Base-by-base conservation (phyloP, 2,329 filamentous ascomycete species). In the Ophiognomonia clavigignenti-juglandacearum region DNA sequence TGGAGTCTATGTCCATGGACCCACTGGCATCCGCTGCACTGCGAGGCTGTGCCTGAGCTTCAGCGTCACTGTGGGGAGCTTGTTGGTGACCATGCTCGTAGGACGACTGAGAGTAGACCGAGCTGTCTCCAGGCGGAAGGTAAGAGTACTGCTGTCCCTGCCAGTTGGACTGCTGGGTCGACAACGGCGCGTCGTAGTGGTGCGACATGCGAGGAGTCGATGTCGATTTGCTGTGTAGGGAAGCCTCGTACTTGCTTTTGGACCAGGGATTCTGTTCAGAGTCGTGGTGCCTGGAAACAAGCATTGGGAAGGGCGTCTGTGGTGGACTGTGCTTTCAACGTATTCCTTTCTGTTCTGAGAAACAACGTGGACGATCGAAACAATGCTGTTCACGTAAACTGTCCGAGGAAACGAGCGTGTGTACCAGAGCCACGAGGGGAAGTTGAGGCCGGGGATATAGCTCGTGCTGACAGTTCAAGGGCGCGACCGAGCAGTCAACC, bases 1-100 rank as follows among this genome's bases (percentile, higher is more conserved):
- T 80, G 6, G 83, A 80, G 51, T 86, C 86, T 54, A 89, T 71
- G 24, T 81, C 80, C 39, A 89, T 72, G 24, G 75, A 70, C 59
- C 62, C 64, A 40, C 59, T 63, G 29, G 64, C 59, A 39, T 59
- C 61, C 48, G 61, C 63, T 49, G 63, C 60, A 29, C 64, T 64
- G 36, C 67, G 66, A 41, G 66, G 65, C 57, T 67, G 65, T 44
- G 65, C 61, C 54, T 69, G 65, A 16, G 59, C 56, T 29, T 65
- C 65, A 50, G 63, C 57, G 54, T 61, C 64, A 54, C 64, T 64
- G 48, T 60, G 59, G 29, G 65, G 59, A 47, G 55, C 57, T 42
- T 62, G 54, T n/a, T n/a, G n/a, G n/a, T n/a, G n/a, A 47, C 61
- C 66, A 60, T 72, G 67, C 44, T 69, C 67, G 55, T 71, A 75